Base-by-base conservation (phyloP, 768 basidiomycete species). In the Tephrocybe rancida region DNA sequence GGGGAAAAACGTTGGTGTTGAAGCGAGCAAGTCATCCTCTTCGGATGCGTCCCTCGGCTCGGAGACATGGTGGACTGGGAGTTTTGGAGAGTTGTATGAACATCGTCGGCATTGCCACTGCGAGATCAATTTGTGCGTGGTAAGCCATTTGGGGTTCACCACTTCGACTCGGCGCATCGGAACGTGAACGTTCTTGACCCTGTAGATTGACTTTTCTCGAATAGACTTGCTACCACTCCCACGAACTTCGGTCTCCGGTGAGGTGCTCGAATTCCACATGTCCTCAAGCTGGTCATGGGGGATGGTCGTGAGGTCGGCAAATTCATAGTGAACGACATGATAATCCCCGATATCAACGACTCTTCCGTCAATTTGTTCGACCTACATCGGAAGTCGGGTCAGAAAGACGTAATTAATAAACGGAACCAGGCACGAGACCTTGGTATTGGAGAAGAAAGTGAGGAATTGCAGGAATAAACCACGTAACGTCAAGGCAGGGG, bases 401-500 rank as follows among this genome's bases (percentile, higher is more conserved):
- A 58, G 48, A 18, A 6, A 25, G 24, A 25, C 16, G 19, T 14
- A 18, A 32, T 19, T n/a, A 19, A 44, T n/a, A 3, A 47, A 44
- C 11, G 22, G 13, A 22, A 37, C 8, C 18, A 35, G 3, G 35
- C 11, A 26, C 35, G 25, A 24, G 18, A 59, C 58, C 54, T 59
- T 59, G 1, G 58, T 59, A 27, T 51, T 59, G 1, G 58, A 59
- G 48, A 59, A 59, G 38, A 59, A 59, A 21, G 58, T 59, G 13
- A 59, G 25, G 9, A 59, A 59, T 41, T 59, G 58, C 9, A 78
- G 67, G 59, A 79, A 78, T 5, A 79, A 64, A 3, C 77, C 77
- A 5, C 75, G 71, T 22, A 79, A 67, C 1, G 76, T 78, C 58
- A 78, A 59, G 1, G 77, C 77, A 14, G 77, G 76, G 2, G 74